phyloP scores from a whole-genome alignment of 495 filamentous ascomycete species.

The Cairneyella variabilis region DNA sequence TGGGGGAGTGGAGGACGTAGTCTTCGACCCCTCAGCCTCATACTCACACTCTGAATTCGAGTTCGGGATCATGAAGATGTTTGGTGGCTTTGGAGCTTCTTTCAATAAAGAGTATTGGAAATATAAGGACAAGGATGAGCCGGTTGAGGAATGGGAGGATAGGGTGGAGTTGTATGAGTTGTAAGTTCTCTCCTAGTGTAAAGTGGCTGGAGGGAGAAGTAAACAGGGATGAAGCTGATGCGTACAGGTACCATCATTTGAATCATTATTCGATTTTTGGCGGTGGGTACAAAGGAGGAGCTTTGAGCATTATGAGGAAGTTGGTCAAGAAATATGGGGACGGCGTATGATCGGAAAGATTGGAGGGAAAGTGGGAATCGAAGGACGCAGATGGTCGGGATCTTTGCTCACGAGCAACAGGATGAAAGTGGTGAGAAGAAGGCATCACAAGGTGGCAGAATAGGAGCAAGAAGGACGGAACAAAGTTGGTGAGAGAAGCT shows the following conservation, averaged over 20 bases:
- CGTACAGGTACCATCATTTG: constrained; percentile 74
- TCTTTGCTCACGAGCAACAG: no score
- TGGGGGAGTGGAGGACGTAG: constrained; percentile 66
- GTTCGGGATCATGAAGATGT: constrained; percentile 92
- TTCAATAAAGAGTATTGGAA: constrained; percentile 77
- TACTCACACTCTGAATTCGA: constrained; percentile 92
- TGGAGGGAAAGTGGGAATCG: not conserved
- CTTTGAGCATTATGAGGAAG: constrained; percentile 16
- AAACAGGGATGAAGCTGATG: constrained; percentile 7
- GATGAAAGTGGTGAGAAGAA: no score
- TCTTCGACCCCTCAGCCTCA: constrained; percentile 75
- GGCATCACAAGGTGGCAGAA: no score
- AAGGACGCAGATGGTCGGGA: no score
- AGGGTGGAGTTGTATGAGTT: constrained; percentile 75
- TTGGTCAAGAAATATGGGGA: constrained; percentile 21
- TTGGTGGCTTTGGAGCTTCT: constrained; percentile 74
- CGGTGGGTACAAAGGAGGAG: constrained; percentile 43
- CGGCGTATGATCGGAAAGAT: not conserved
- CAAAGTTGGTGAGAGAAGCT: no score
- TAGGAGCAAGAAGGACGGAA: no score
- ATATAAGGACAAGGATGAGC: constrained; percentile 73
- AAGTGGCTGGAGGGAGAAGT: not conserved
- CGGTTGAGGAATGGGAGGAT: constrained; percentile 80
- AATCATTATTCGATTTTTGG: constrained; percentile 82
- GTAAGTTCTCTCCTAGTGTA: constrained; percentile 46